phyloP scores from a whole-genome alignment of 2,329 filamentous ascomycete genomes.

The Cylindrodendrum hubeiense region DNA sequence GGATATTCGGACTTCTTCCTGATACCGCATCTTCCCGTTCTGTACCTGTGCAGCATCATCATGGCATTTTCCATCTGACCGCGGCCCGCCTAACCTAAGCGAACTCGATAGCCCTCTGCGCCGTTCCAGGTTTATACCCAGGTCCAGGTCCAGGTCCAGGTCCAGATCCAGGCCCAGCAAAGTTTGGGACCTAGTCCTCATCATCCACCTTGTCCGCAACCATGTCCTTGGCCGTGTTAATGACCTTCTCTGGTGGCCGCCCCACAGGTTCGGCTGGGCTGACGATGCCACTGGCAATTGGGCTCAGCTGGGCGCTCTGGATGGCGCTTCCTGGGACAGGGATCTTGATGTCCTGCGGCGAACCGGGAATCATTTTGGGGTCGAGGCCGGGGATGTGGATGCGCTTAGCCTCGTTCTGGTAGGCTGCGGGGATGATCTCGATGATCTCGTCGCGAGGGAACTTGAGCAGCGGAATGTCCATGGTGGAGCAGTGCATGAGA shows the following conservation, averaged over 20 bases:
- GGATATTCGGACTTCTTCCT: slow-evolving; percentile 32
- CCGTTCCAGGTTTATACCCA: background rate
- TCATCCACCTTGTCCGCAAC: slow-evolving; percentile 66
- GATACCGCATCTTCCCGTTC: slow-evolving; percentile 11
- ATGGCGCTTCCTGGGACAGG: slow-evolving; percentile 68
- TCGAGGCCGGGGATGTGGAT: slow-evolving; percentile 83
- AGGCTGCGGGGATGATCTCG: slow-evolving; percentile 97
- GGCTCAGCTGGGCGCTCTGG: slow-evolving; percentile 56
- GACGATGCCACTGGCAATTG: slow-evolving; percentile 61
- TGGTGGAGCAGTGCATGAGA: slow-evolving; percentile 97
- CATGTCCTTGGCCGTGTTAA: slow-evolving; percentile 63
- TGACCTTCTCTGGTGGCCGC: slow-evolving; percentile 61
- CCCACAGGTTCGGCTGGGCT: slow-evolving; percentile 59
- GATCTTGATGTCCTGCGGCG: slow-evolving; percentile 85
- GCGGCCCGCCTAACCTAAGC: background rate
- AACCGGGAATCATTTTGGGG: slow-evolving; percentile 77
- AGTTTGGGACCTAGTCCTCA: slow-evolving; percentile 55
- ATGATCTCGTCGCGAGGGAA: slow-evolving; percentile 98
- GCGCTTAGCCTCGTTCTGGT: slow-evolving; percentile 94
- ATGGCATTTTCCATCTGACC: slow-evolving; percentile 10
- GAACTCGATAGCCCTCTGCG: slow-evolving; percentile 2
- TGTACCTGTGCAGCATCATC: slow-evolving; percentile 5
- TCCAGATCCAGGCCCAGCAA: background rate
- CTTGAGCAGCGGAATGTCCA: slow-evolving; percentile 90
- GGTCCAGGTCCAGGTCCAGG: background rate